Base-by-base conservation (phyloP, 495 filamentous ascomycete genomes). In the Thermothielavioides terrestris region DNA sequence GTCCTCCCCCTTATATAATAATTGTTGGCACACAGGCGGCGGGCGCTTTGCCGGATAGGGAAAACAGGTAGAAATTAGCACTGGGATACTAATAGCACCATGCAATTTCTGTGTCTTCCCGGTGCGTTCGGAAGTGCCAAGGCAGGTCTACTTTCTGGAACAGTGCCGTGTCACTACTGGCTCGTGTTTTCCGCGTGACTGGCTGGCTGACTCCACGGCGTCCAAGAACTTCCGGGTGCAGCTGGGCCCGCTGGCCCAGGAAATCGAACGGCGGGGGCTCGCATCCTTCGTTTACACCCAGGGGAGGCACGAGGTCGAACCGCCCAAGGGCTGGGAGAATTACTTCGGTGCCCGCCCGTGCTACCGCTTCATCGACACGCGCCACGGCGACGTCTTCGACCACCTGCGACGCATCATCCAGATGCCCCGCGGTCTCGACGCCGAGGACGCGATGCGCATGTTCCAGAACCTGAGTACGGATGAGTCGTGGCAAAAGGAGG, bases 311-410 rank as follows among this genome's bases (percentile, higher is more conserved):
- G 55, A 62, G 43, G 70, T 73, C 3, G 64, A 59, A 4, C 69
- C 76, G 10, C 76, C 76, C 3, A 17, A 46, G 18, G 75, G 73
- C 0, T 77, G 75, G 58, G 65, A 72, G 39, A 69, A 75, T 43
- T 79, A 76, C 56, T 79, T 77, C 42, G 75, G 76, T 4, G 49
- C 68, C n/a, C 66, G 66, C 3, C 76, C 75, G 6, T 66, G 75
- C 34, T 77, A 69, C 56, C 69, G 75, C 9, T 79, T 77, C 61
- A 50, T 77, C 21, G 71, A 77, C 52, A 68, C 71, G 37, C 59
- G 61, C 18, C 63, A 65, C 25, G 66, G 63, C 27, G 67, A 73
- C 36, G 64, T 68, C 21, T 70, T 71, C 43, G 75, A 73, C 20
- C 64, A 72, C 42, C 63, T 79, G 23, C 66, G 70, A 14, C 65